Evolutionary conservation across 306 rosid species (phyloP).

Genomic region (Vicia sativa): DNA sequence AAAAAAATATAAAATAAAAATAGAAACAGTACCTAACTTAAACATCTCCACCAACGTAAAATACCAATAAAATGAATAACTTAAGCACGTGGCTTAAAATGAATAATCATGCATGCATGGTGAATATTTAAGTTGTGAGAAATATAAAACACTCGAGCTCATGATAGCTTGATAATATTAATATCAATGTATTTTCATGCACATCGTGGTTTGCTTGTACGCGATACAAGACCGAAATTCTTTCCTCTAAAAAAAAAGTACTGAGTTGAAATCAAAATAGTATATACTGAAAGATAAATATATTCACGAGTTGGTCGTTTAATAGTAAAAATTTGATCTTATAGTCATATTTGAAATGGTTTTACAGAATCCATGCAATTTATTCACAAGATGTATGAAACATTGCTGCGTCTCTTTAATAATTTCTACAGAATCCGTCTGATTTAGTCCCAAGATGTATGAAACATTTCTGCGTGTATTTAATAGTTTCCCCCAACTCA

Average conservation of each 20-base stretch:
- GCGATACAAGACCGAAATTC: no score
- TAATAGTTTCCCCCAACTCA: no score
- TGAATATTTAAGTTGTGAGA: background rate
- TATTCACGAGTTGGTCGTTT: background rate
- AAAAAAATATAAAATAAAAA: background rate
- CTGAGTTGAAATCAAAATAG: no score
- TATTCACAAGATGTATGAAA: no score
- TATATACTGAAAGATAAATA: background rate
- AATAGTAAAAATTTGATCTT: no score
- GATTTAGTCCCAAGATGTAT: no score
- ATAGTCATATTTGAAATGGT: no score
- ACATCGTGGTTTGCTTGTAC: background rate
- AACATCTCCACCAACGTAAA: background rate
- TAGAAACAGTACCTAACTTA: background rate
- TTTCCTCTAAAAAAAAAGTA: no score
- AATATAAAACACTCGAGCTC: background rate
- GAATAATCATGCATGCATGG: background rate
- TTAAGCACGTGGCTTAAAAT: background rate
- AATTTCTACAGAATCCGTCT: no score
- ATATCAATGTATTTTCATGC: background rate
- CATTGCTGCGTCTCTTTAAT: no score
- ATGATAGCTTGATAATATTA: background rate
- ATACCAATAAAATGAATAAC: background rate
- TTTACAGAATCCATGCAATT: no score
- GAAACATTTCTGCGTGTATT: no score